These are phyloP conservation scores for Adenanthera pavonina DNA, from an alignment of 306 rosid genomes.

Conservation along the genomic window DNA sequence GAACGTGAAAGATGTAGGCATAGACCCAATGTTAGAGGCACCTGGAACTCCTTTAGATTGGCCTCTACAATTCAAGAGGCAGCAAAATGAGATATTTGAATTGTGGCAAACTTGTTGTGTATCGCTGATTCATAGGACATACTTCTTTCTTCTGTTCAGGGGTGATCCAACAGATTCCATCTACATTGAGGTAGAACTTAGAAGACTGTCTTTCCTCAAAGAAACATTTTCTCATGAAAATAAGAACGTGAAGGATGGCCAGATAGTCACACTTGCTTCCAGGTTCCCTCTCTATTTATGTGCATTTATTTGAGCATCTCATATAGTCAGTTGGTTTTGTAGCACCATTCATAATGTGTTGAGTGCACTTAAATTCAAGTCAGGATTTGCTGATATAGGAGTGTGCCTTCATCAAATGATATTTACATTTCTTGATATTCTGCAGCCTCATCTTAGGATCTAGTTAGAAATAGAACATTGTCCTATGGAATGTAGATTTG, in stretches of 20 bases:
- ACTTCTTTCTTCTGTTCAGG: conserved; percentile 92
- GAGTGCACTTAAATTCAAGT: neutral
- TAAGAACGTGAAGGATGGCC: conserved; percentile 61
- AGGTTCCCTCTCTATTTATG: conserved; percentile 57
- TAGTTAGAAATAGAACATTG: conserved; percentile 4
- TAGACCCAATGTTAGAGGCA: conserved; percentile 67
- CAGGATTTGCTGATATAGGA: no score
- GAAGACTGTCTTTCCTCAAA: conserved; percentile 83
- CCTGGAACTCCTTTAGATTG: conserved; percentile 66
- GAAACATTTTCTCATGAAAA: conserved; percentile 71
- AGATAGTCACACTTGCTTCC: conserved; percentile 64
- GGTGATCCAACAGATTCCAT: conserved; percentile 92
- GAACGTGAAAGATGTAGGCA: conserved; percentile 62
- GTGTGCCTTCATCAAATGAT: neutral
- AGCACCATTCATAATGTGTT: neutral
- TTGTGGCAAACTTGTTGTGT: conserved; percentile 91
- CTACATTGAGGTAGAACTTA: conserved; percentile 92
- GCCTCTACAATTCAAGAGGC: conserved; percentile 83
- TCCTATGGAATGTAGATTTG: neutral
- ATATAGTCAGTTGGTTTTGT: neutral
- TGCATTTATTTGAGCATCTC: conserved; percentile 16
- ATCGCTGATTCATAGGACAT: conserved; percentile 92
- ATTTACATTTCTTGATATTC: neutral
- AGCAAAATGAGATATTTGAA: conserved; percentile 73
- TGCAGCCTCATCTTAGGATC: conserved; percentile 1